Conservation (phyloP, 2,329 filamentous ascomycete species). For the Lizonia empirigonia region DNA sequence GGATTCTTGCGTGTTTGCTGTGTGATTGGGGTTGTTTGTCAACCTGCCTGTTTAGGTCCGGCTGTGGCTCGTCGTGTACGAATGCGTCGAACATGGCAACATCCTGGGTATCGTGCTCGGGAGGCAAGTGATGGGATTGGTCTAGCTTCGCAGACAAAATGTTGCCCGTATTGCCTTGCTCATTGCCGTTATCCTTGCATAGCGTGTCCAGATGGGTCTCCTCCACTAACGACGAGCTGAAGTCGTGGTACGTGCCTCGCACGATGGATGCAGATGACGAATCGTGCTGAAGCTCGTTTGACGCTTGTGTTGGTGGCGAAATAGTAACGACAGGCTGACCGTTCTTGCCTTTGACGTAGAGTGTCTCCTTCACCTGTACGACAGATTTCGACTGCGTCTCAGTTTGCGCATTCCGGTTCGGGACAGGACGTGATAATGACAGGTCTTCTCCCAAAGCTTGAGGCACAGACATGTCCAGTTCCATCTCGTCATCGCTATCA, state of each 20-base stretch:
- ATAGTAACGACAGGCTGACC: neutral
- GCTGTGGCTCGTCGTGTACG: neutral
- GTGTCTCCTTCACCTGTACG: constrained; percentile 42
- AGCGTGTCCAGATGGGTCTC: constrained; percentile 1
- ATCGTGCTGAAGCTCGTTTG: constrained; percentile 23
- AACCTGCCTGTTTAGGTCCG: neutral
- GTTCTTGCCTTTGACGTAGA: constrained; percentile 28
- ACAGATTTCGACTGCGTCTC: constrained; percentile 7
- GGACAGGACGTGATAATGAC: neutral
- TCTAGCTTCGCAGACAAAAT: neutral
- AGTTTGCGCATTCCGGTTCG: neutral
- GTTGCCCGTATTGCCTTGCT: neutral
- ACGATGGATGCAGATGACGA: constrained; percentile 36
- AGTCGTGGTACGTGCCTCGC: constrained; percentile 30
- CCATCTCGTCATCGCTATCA: constrained; percentile 38
- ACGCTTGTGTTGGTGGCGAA: constrained; percentile 12
- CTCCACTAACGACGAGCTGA: constrained; percentile 3
- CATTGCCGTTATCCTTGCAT: neutral
- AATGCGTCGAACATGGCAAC: neutral
- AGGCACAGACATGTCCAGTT: constrained; percentile 37
- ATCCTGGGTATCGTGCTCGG: neutral
- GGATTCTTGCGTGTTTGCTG: neutral
- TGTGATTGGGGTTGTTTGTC: neutral
- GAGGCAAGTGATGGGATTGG: neutral
- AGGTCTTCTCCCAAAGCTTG: constrained; percentile 36